These are phyloP conservation scores for Fusarium dimerum DNA, from an alignment of 2,329 filamentous ascomycete species.

Conservation along the genomic window DNA sequence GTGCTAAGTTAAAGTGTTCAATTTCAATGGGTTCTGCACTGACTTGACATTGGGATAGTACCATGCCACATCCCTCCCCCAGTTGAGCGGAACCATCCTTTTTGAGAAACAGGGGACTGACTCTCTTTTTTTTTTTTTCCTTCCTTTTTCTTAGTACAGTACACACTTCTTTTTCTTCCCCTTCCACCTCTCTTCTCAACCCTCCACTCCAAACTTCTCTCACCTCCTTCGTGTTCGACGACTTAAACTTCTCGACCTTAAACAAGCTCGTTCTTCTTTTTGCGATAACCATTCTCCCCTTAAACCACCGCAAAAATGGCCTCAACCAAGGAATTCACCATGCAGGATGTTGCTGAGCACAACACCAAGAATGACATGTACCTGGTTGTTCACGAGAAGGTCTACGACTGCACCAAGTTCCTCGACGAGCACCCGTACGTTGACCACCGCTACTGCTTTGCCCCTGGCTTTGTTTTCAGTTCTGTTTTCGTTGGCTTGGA, in stretches of 20 bases:
- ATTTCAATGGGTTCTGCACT: neutral
- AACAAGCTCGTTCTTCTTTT: constrained; percentile 4
- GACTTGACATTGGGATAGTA: too few species aligned
- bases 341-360: constrained; percentile 80
- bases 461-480: neutral
- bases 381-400: constrained; percentile 92
- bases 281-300: constrained; percentile 10
- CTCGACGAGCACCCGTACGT: constrained; percentile 93
- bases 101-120: constrained; percentile 19
- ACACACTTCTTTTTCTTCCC: constrained; percentile 11
- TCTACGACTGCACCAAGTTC: constrained; percentile 89
- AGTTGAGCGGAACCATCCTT: neutral
- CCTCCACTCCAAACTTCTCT: constrained; percentile 12
- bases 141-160: neutral
- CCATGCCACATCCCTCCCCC: too few species aligned
- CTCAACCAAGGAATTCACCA: constrained; percentile 62
- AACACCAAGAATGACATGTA: constrained; percentile 93
- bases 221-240: constrained; percentile 6
- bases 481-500: constrained; percentile 3
- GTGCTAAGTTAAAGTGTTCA: neutral
- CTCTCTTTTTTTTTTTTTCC: constrained; percentile 1
- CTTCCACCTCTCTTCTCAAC: constrained; percentile 3
- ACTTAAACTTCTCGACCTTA: constrained; percentile 7
- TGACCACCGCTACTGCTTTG: constrained; percentile 3
- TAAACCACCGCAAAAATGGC: constrained; percentile 26